Conservation (phyloP, 139 green algal genomes). For the Monoraphidium neglectum region DNA sequence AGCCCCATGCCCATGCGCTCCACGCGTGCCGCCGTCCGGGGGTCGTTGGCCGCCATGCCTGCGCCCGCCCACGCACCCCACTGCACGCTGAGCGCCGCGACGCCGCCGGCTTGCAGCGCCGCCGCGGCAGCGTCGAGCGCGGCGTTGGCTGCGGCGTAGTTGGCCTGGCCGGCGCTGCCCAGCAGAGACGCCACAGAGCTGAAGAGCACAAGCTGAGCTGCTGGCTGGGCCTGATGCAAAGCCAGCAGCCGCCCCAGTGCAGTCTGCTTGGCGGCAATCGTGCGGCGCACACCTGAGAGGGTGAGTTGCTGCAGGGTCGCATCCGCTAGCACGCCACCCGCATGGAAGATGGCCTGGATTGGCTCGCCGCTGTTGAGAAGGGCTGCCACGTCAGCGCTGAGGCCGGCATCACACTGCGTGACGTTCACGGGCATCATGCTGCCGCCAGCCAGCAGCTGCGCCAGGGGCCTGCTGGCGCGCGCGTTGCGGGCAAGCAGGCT, state of each 20-base stretch:
- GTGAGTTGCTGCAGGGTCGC: conserved; percentile 56
- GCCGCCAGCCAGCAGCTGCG: neutral
- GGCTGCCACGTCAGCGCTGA: conserved; percentile 14
- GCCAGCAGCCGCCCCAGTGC: conserved; percentile 11
- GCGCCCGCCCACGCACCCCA: conserved; percentile 80
- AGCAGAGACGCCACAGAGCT: conserved; percentile 68
- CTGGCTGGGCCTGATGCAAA: conserved; percentile 29
- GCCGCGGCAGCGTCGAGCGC: conserved; percentile 52
- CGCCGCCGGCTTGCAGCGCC: conserved; percentile 28
- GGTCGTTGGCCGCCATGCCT: conserved; percentile 55
- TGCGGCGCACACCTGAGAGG: conserved; percentile 29
- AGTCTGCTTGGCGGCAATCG: conserved; percentile 58
- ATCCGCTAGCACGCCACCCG: conserved; percentile 64
- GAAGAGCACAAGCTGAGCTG: conserved; percentile 51
- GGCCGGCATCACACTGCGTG: conserved; percentile 25
- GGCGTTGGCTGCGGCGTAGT: conserved; percentile 80
- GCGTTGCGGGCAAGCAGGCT: conserved; percentile 55
- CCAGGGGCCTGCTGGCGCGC: neutral
- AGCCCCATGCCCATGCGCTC: conserved; percentile 61
- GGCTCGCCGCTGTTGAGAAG: conserved; percentile 1
- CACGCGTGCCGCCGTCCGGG: conserved; percentile 46
- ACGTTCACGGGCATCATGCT: conserved; percentile 12
- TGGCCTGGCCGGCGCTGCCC: conserved; percentile 74
- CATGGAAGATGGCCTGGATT: conserved; percentile 54
- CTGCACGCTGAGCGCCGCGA: conserved; percentile 62